Evolutionary conservation across 2,329 filamentous ascomycete species (phyloP).

Genomic region (Fusarium circinatum): DNA sequence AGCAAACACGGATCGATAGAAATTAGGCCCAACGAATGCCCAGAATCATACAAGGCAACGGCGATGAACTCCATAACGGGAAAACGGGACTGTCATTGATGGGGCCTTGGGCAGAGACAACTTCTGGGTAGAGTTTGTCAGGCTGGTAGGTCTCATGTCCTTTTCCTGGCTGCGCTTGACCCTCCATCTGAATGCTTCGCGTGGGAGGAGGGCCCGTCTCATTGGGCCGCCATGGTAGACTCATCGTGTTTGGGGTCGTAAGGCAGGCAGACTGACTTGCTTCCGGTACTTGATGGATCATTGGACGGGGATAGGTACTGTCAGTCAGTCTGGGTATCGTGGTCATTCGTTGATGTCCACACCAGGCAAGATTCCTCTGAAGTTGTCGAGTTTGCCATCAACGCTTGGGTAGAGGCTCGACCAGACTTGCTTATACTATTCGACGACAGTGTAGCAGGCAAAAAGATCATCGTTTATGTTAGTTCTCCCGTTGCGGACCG

Average conservation of each 20-base stretch:
- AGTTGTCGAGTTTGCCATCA: background rate
- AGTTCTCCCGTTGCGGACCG: constrained; percentile 40
- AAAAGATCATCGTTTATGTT: constrained; percentile 30
- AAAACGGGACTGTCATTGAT: background rate
- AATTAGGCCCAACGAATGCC: constrained; percentile 16
- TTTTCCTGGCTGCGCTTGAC: constrained; percentile 40
- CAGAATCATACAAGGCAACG: background rate
- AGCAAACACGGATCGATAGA: background rate
- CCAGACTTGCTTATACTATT: constrained; percentile 2
- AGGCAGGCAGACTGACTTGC: constrained; percentile 31
- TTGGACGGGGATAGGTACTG: constrained; percentile 12
- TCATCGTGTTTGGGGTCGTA: constrained; percentile 26
- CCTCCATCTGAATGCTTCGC: constrained; percentile 41
- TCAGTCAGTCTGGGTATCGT: background rate
- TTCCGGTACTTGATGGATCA: constrained; percentile 17
- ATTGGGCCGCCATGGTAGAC: constrained; percentile 43
- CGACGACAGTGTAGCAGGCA: background rate
- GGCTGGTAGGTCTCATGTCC: constrained; percentile 43
- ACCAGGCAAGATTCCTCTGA: background rate
- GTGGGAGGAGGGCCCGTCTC: constrained; percentile 34
- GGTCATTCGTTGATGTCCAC: constrained; percentile 10
- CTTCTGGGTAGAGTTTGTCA: constrained; percentile 18
- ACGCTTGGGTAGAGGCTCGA: background rate
- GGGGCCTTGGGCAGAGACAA: constrained; percentile 33
- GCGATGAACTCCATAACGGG: constrained; percentile 7